A percentile compares a stretch with the other conserved stretches of the same genome.
phyloP scores from a whole-genome alignment of 495 filamentous ascomycete genomes.

The Daldinia caldariorum region DNA sequence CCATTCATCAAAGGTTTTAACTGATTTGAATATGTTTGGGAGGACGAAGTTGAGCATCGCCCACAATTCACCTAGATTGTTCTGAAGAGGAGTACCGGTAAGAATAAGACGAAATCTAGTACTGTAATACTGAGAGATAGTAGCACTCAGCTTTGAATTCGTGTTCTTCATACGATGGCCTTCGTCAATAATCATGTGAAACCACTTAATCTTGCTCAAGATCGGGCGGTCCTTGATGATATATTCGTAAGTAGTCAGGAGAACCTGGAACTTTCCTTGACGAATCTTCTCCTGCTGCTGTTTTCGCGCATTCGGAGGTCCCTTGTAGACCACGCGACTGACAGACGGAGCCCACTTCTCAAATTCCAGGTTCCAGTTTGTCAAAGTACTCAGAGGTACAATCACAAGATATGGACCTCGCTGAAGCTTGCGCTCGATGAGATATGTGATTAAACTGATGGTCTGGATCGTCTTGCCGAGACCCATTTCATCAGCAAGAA shows the following conservation, averaged over 20 bases:
- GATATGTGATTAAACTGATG: slow-evolving; percentile 94
- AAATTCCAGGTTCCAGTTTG: slow-evolving; percentile 98
- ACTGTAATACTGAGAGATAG: slow-evolving; percentile 91
- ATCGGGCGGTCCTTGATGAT: slow-evolving; percentile 98
- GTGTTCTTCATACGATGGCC: slow-evolving; percentile 99
- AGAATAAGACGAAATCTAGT: slow-evolving; percentile 95
- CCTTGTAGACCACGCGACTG: slow-evolving; percentile 91
- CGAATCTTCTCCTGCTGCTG: slow-evolving; percentile 92
- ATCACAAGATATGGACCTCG: slow-evolving; percentile 95
- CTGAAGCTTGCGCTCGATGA: slow-evolving; percentile 95
- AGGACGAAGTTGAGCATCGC: slow-evolving; percentile 97
- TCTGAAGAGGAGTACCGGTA: slow-evolving; percentile 96
- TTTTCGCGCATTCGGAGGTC: slow-evolving; percentile 88
- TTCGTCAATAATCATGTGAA: slow-evolving; percentile 99
- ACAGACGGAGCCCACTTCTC: slow-evolving; percentile 98
- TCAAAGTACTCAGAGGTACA: slow-evolving; percentile 93
- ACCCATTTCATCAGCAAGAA: slow-evolving; percentile 99
- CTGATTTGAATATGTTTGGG: slow-evolving; percentile 98
- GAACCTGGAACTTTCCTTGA: slow-evolving; percentile 93
- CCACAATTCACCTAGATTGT: slow-evolving; percentile 97
- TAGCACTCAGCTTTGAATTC: slow-evolving; percentile 95
- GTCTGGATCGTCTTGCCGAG: slow-evolving; percentile 99
- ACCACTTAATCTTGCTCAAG: slow-evolving; percentile 97
- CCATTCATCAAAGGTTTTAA: slow-evolving; percentile 99
- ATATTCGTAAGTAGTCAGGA: slow-evolving; percentile 98